A percentile compares a stretch with the other conserved stretches of the same genome.
phyloP scores from a whole-genome alignment of 441 rosid genomes.

The Adansonia grandidieri region DNA sequence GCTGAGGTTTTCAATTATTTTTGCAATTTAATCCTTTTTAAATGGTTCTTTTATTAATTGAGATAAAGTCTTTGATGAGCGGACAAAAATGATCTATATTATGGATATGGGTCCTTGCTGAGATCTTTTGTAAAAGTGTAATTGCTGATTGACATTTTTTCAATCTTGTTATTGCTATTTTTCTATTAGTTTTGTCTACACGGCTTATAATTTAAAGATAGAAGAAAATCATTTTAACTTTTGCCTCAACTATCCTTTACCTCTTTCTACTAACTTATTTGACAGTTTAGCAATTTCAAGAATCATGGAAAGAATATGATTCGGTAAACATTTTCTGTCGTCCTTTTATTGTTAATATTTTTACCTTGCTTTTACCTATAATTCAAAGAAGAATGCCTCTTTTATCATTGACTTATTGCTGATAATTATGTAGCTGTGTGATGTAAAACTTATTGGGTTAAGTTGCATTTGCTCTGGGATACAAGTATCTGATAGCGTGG shows the following conservation, averaged over 20 bases:
- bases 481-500: neutral
- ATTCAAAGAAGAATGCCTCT: neutral
- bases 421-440: neutral
- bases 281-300: neutral
- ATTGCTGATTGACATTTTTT: constrained; percentile 35
- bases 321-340: neutral
- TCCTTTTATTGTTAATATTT: neutral
- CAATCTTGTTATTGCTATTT: constrained; percentile 18
- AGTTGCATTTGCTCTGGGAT: neutral
- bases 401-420: neutral
- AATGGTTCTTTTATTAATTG: constrained; percentile 24
- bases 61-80: neutral
- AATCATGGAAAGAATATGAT: constrained; percentile 5
- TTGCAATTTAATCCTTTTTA: neutral
- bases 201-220: neutral
- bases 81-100: constrained; percentile 12
- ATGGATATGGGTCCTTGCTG: constrained; percentile 19
- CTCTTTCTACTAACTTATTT: neutral
- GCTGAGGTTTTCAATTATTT: neutral
- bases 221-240: constrained; percentile 20
- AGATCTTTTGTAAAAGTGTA: constrained; percentile 50
- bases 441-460: neutral
- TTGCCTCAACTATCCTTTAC: neutral
- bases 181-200: constrained; percentile 9
- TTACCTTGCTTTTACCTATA: neutral